These are phyloP conservation scores for Tilletia walkeri DNA, from an alignment of 1,284 basidiomycete species.

Conservation along the genomic window DNA sequence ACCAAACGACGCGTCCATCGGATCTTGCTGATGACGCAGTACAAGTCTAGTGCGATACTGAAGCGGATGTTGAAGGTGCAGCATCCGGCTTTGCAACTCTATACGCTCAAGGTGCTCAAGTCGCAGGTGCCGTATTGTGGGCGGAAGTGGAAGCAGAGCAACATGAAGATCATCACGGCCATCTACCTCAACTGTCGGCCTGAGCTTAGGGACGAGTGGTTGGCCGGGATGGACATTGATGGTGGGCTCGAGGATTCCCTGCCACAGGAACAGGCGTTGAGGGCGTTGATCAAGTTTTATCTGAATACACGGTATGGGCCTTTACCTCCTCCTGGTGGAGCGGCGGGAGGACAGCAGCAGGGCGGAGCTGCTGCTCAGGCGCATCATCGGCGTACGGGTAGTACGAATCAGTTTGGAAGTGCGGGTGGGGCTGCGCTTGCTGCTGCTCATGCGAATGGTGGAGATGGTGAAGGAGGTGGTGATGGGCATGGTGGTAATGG, in stretches of 20 bases:
- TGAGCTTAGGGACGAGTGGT: conserved; percentile 95
- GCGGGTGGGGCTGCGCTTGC: conserved; percentile 1
- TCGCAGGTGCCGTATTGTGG: conserved; percentile 98
- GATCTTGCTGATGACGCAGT: conserved; percentile 93
- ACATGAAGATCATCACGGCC: conserved; percentile 99
- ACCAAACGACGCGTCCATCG: conserved; percentile 92
- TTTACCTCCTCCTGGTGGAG: conserved; percentile 19
- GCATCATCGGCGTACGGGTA: conserved; percentile 39
- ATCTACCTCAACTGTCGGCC: conserved; percentile 97
- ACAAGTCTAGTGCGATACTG: conserved; percentile 84
- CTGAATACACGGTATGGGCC: conserved; percentile 55
- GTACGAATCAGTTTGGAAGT: conserved; percentile 23
- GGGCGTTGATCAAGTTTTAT: conserved; percentile 87
- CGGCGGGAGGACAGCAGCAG: neutral
- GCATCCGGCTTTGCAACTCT: conserved; percentile 89
- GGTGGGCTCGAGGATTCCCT: conserved; percentile 70
- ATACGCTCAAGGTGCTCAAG: conserved; percentile 97
- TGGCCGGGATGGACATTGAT: conserved; percentile 88
- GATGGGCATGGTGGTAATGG: conserved; percentile 25
- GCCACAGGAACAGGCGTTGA: conserved; percentile 94
- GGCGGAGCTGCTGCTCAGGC: conserved; percentile 23
- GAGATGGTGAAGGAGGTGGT: conserved; percentile 7
- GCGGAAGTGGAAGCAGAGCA: conserved; percentile 98
- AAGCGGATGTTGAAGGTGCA: conserved; percentile 91
- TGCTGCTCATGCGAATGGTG: neutral